phyloP scores from a whole-genome alignment of 2,329 filamentous ascomycete species.

The Ophiostoma angusticollis region DNA sequence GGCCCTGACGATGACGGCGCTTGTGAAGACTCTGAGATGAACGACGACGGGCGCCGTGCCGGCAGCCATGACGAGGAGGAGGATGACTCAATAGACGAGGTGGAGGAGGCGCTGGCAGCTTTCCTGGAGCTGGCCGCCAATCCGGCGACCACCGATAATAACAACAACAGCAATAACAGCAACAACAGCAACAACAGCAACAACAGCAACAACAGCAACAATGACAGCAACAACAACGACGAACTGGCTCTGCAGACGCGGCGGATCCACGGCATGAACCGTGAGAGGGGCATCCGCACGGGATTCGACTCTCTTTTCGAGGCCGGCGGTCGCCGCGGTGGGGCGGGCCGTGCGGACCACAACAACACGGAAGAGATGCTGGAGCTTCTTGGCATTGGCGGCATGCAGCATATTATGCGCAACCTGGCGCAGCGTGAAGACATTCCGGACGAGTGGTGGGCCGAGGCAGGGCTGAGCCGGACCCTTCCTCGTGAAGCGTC shows the following conservation, averaged over 20 bases:
- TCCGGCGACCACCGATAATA: background rate
- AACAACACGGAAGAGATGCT: slow-evolving; percentile 18
- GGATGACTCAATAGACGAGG: slow-evolving; percentile 33
- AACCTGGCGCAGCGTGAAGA: slow-evolving; percentile 58
- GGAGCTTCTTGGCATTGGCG: slow-evolving; percentile 32
- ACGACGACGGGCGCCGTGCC: slow-evolving; percentile 34
- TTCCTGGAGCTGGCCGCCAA: slow-evolving; percentile 13
- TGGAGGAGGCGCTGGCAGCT: slow-evolving; percentile 20
- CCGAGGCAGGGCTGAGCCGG: slow-evolving; percentile 52
- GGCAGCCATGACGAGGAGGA: slow-evolving; percentile 25
- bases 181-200: background rate
- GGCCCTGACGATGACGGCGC: slow-evolving; percentile 32
- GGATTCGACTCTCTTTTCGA: too few relatives aligned
- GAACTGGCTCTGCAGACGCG: background rate
- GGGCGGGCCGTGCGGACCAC: background rate
- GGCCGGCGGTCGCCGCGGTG: too few relatives aligned
- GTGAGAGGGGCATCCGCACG: slow-evolving; percentile 15
- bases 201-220: too few relatives aligned
- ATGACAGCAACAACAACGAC: too few relatives aligned
- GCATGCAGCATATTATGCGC: slow-evolving; percentile 61
- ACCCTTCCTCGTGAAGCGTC: slow-evolving; percentile 33
- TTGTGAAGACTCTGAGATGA: slow-evolving; percentile 43
- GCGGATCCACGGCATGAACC: background rate
- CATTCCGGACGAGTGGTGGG: slow-evolving; percentile 76
- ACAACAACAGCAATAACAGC: too few relatives aligned